phyloP scores from a whole-genome alignment of 208 protist genomes.

The Jaenimonas drosophilae region DNA sequence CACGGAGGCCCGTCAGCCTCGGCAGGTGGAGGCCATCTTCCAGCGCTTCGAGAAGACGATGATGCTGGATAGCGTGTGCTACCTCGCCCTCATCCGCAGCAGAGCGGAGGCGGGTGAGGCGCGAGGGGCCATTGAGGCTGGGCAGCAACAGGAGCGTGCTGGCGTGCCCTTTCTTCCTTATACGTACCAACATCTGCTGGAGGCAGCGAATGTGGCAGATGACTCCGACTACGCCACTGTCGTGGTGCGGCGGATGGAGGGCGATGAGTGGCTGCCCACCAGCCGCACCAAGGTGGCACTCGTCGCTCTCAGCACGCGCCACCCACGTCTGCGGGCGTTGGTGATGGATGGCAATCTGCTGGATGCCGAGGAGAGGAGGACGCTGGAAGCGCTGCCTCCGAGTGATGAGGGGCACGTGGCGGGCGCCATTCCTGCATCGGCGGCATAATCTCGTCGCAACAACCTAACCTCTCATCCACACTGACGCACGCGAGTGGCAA shows the following conservation, averaged over 20 bases:
- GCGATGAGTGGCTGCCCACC: constrained; percentile 42
- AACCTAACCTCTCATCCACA: constrained; percentile 2
- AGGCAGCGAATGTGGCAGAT: constrained; percentile 31
- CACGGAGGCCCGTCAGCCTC: constrained; percentile 24
- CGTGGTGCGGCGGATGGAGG: constrained; percentile 41
- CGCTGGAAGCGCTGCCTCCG: too few relatives aligned
- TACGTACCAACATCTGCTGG: constrained; percentile 54
- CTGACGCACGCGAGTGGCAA: not conserved
- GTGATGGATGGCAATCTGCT: too few relatives aligned
- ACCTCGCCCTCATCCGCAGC: constrained; percentile 30
- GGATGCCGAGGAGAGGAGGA: too few relatives aligned
- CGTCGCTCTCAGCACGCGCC: constrained; percentile 14
- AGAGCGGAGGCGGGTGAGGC: constrained; percentile 22
- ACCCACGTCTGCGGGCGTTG: constrained; percentile 6
- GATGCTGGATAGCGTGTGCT: constrained; percentile 69
- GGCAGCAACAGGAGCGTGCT: constrained; percentile 32
- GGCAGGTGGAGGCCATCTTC: constrained; percentile 47
- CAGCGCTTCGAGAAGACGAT: constrained; percentile 30
- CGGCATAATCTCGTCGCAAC: too few relatives aligned
- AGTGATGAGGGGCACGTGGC: too few relatives aligned
- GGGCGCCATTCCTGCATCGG: too few relatives aligned
- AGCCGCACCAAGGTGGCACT: constrained; percentile 16
- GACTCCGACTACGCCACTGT: constrained; percentile 35
- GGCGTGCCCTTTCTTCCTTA: constrained; percentile 59
- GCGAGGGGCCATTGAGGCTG: constrained; percentile 28